Evolutionary conservation across 768 basidiomycete genomes (phyloP), one percentile per base, ranked within the genome.

Genomic region (Arthromyces matolae): DNA sequence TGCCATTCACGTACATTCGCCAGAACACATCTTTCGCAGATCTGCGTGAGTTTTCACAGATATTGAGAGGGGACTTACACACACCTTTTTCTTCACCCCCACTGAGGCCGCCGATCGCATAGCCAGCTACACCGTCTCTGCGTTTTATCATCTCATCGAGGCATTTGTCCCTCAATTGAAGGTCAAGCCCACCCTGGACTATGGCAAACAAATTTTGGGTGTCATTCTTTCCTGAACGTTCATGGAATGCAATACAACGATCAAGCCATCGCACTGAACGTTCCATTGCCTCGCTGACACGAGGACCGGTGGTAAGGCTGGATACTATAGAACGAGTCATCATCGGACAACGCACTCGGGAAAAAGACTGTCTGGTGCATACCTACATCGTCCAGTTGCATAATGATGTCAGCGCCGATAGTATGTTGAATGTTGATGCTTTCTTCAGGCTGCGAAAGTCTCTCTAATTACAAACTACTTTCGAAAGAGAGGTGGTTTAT

Each of bases 371-470:
- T n/a, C n/a, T n/a, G n/a, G n/a, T 35, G 69, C 83, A 63, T 57
- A 86, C 89, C 89, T 42, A 93, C 91, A 65, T 93, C 91, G 63
- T 93, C 91, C 14, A 93, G 76, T 62, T 91, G 92, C 93, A 95
- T 94, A 51, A 95, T 91, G 50, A 95, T 95, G 62, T 95, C 92
- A 22, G 85, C 89, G 5, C 92, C 91, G 34, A 95, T 93, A 7
- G 85, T 75, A 60, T 95, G 93, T 61, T 95, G 91, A 58, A 92
- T 87, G 13, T 83, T 81, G 33, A 94, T 93, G 57, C 88, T 90
- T 71, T 93, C 87, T 68, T 95, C 92, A 27, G 93, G 92, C 86
- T 92, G 10, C 29, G n/a, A 47, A 3, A 22, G 25, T 18, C 50
- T 41, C 42, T 14, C 36, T 36, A 9, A 37, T 33, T 14, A 13